These are phyloP conservation scores for Tolypocladium ovalisporum DNA, from an alignment of 2,329 filamentous ascomycete species.

Conservation along the genomic window DNA sequence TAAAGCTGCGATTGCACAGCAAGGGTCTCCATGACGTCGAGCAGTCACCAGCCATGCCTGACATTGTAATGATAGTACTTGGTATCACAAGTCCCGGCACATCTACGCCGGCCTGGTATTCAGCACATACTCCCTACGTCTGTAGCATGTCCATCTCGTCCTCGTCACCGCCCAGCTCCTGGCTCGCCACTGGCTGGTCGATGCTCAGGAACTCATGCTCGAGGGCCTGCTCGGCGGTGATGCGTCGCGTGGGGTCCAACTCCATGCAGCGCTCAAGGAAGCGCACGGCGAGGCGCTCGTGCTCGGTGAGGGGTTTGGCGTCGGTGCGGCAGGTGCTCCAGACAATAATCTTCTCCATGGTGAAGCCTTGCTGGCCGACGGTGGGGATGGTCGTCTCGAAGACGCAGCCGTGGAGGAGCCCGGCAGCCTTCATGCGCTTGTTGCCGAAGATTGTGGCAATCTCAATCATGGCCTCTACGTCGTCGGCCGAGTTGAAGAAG, in stretches of 20 bases:
- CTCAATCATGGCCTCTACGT: slow-evolving; percentile 95
- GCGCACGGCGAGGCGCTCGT: slow-evolving; percentile 62
- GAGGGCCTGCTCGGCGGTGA: slow-evolving; percentile 65
- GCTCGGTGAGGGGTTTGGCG: slow-evolving; percentile 42
- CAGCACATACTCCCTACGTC: slow-evolving; percentile 10
- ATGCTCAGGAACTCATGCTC: slow-evolving; percentile 56
- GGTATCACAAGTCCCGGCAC: not conserved
- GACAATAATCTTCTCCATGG: slow-evolving; percentile 83
- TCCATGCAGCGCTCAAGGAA: slow-evolving; percentile 68
- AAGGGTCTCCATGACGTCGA: not conserved
- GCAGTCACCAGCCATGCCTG: not conserved
- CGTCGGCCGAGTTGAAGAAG: slow-evolving; percentile 98
- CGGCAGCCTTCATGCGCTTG: slow-evolving; percentile 72
- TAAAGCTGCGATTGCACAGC: not conserved
- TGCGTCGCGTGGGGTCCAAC: slow-evolving; percentile 60
- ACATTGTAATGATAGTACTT: not conserved
- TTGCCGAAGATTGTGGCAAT: slow-evolving; percentile 90
- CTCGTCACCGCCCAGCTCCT: slow-evolving; percentile 26
- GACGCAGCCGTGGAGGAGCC: slow-evolving; percentile 76
- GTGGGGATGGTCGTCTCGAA: slow-evolving; percentile 91
- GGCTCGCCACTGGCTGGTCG: slow-evolving; percentile 13
- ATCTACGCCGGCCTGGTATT: not conserved
- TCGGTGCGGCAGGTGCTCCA: slow-evolving; percentile 81
- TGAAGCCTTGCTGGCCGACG: slow-evolving; percentile 74
- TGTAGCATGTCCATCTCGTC: slow-evolving; percentile 44